Base-by-base conservation (phyloP, 2,329 filamentous ascomycete genomes). In the Fusarium mangiferae region DNA sequence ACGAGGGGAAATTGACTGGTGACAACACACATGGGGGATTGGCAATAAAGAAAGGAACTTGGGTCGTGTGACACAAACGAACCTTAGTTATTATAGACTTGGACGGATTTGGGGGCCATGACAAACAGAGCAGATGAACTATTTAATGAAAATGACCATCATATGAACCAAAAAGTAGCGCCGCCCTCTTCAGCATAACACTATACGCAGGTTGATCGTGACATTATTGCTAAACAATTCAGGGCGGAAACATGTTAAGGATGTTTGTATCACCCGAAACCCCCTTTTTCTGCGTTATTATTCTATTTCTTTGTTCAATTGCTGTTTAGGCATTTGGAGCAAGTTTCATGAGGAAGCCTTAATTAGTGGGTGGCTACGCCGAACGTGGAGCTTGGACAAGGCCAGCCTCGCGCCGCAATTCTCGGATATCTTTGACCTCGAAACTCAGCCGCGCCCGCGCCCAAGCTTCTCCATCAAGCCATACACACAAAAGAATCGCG, bases 111-210 rank as follows among this genome's bases (percentile, higher is more conserved):
- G 67, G 68, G 67, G 70, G 67, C 60, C 54, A 66, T 60, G 72
- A 63, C 52, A 56, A 66, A 61, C 45, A 61, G 72, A 68, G 59
- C 57, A 66, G 72, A 76, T 66, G 68, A 75, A 66, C 51, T 63
- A 77, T 76, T 75, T 78, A 78, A 78, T 78, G 76, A 70, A 76
- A 78, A 75, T 72, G 74, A 73, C 66, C 64, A 75, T 62, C 48
- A 61, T 54, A 62, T 59, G 44, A 69, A 54, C 51, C 51, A 33
- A 41, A 62, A n/a, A 39, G 39, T 22, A 42, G 41, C 36, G n/a
- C 36, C 36, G 20, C 28, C 20, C 51, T 22, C 35, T 28, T 41
- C 24, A 8, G 11, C 26, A 36, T 51, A 18, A 28, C 26, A 20
- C 35, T 35, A 38, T 26, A 13, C 38, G 56, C 20, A 28, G 26